Base-by-base conservation (phyloP, 495 filamentous ascomycete species). In the Penicillium chermesinum region DNA sequence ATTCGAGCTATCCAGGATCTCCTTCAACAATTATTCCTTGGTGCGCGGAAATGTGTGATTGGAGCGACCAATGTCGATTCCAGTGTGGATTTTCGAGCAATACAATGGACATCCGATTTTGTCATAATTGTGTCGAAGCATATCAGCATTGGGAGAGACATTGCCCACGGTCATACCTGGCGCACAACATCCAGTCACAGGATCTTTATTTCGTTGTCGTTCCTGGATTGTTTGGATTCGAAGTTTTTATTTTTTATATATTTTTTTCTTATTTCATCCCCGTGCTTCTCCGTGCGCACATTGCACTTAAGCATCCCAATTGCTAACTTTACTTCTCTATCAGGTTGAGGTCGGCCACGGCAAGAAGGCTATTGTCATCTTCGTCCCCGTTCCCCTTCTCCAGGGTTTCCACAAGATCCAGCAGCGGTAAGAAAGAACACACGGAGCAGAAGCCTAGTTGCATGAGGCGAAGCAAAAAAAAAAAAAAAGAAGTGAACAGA, bases 281-380 rank as follows among this genome's bases (percentile, higher is more conserved):
- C 52, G 46, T 49, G 44, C 10, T 30, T 30, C 25, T 30, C 25
- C 5, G 4, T 48, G 57, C 49, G 42, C 43, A 39, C 35, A 35
- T 44, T 7, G 37, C 37, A 46, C 15, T 33, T 54, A 16, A 37
- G 17, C 44, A 59, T 38, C 44, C 25, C 27, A 48, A 37, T 19
- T 54, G 57, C 63, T 67, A 51, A 64, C 54, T 57, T 57, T 21
- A 27, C 45, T 41, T 48, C 39, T 22, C 41, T 62, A 65, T 67
- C 75, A 96, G 93, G 88, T 98, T 77, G 93, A 98, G 80, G 93
- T 96, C 74, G 91, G 91, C 78, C 89, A 95, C 78, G 93, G 93
- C 84, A 95, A 95, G 83, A 98, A 98, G 82, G 93, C 93, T 61
- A 96, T 98, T 77, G 89, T 96, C 78, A 89, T 98, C 84, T 98